Base-by-base conservation (phyloP, 805 yeast genomes). In the Metschnikowia bowlesiae region DNA sequence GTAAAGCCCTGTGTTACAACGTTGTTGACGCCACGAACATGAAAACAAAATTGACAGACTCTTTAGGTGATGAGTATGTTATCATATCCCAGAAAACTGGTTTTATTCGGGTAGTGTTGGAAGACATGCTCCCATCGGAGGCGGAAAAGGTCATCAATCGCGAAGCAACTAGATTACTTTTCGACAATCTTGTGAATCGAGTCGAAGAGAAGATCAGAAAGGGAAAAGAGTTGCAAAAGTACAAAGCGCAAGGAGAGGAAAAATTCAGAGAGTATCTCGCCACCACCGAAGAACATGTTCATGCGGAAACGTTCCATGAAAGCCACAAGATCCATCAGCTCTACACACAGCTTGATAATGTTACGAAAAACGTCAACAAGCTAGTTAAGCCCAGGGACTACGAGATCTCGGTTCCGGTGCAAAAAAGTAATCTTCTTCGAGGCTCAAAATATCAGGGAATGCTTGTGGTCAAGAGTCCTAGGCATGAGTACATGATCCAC, bases 51-150 rank as follows among this genome's bases (percentile, higher is more conserved):
- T 59, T 70, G 54, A 63, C 66, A 14, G 65, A 63, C 50, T 45
- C 59, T 14, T 60, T 50, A 30, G 75, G 75, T 53, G 75, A 72
- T 50, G 77, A 73, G 57, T 71, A 62, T 53, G 64, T 71, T 30
- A 70, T 72, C 31, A 60, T 71, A 43, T 70, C 69, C 53, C 73
- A 71, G 44, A 32, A 52, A 14, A 53, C 54, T 9, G 57, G 57
- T 3, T 55, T 53, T 41, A 50, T 70, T 3, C 59, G 75, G 39
- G 61, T 71, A 10, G 51, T 70, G 8, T 68, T 61, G 52, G 62
- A 64, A 42, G 39, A 58, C 9, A 49, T 35, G 2, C 33, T 37
- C 11, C 41, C 47, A 1, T 56, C 58, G 7, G 55, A 52, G 22
- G 37, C 50, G 10, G 67, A 66, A 39, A 49, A 49, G 36, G 53